Evolutionary conservation across 108 stramenopile genomes (phyloP).

Genomic region (Nitzschia putrida): DNA sequence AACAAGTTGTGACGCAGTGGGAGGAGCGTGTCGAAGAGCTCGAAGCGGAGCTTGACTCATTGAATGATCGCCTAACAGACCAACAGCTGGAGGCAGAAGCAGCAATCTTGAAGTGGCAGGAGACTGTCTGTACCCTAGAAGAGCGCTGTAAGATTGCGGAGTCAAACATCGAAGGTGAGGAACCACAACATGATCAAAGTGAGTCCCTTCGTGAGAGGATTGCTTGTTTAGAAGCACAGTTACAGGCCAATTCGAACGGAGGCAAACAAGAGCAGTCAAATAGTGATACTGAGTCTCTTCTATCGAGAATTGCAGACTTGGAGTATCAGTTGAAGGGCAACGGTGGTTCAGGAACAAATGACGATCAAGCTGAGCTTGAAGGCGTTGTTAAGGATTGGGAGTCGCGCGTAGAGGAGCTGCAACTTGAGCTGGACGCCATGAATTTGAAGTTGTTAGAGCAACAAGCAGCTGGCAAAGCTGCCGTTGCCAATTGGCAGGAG

Average conservation of each 20-base stretch:
- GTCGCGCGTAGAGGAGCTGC: slow-evolving; percentile 31
- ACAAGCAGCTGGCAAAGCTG: slow-evolving; percentile 59
- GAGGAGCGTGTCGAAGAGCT: slow-evolving; percentile 19
- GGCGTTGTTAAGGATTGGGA: neutral
- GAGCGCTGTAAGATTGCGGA: neutral
- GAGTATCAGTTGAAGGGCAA: no score
- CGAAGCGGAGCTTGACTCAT: slow-evolving; percentile 5
- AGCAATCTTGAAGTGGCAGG: neutral
- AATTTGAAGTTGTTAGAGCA: slow-evolving; percentile 51
- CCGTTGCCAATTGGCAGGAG: slow-evolving; percentile 59
- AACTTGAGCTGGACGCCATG: slow-evolving; percentile 37
- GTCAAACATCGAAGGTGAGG: no score
- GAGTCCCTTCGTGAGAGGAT: no score
- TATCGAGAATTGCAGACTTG: no score
- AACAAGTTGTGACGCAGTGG: slow-evolving; percentile 22
- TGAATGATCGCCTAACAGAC: neutral
- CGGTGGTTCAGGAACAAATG: no score
- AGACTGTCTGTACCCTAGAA: neutral
- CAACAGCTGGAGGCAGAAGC: neutral
- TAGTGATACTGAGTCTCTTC: no score
- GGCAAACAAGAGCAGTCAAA: no score
- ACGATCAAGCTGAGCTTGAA: neutral
- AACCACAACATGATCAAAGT: no score
- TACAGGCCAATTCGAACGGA: no score
- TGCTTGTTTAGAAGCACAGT: no score